phyloP scores from a whole-genome alignment of 352 stramenopile genomes.

The Thalassiosira ordinaria region DNA sequence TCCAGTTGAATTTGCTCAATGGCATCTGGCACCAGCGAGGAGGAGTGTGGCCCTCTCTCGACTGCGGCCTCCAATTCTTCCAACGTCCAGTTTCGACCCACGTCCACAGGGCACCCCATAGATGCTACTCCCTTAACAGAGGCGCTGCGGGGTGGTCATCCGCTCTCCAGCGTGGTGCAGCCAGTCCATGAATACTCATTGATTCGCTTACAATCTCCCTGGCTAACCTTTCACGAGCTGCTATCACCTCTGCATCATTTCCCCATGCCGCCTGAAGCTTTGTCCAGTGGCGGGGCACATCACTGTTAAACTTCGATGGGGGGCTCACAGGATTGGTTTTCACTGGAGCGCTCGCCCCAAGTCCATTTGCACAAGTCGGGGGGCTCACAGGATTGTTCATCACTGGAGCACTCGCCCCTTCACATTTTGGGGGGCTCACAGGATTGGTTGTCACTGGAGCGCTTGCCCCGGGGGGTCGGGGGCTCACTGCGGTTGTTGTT shows the following conservation, averaged over 20 bases:
- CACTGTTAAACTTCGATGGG: too few species aligned
- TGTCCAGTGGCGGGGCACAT: neutral
- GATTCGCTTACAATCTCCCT: slow-evolving; percentile 20
- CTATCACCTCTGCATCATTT: neutral
- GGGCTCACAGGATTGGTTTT: too few species aligned
- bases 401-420: too few species aligned
- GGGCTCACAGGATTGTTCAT: too few species aligned
- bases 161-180: slow-evolving; percentile 4
- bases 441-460: too few species aligned
- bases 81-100: slow-evolving; percentile 20
- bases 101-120: slow-evolving; percentile 26
- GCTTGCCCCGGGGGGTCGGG: too few species aligned
- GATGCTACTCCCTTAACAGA: slow-evolving; percentile 20
- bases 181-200: slow-evolving; percentile 9
- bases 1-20: slow-evolving; percentile 21
- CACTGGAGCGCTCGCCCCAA: neutral
- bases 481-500: too few species aligned
- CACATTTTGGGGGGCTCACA: too few species aligned
- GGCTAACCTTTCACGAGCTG: neutral
- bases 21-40: slow-evolving; percentile 2
- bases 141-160: slow-evolving; percentile 13
- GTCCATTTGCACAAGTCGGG: neutral
- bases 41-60: slow-evolving; percentile 12
- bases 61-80: slow-evolving; percentile 33
- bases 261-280: neutral